Evolutionary conservation across 768 basidiomycete species (phyloP).

Genomic region (Boletus barrowsii): DNA sequence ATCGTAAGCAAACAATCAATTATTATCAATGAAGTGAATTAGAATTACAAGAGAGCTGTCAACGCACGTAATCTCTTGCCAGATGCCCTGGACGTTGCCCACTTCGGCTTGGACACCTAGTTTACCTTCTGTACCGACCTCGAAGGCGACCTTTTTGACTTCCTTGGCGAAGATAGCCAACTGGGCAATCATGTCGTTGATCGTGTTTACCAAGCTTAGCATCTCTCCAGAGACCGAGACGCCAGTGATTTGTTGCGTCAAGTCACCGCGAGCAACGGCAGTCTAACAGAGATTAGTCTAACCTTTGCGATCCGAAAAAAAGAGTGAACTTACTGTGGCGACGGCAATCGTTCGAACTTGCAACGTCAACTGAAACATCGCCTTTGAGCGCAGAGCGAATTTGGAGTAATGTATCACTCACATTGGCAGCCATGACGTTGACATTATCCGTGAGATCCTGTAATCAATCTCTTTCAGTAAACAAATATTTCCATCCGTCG

Average conservation of each 20-base stretch:
- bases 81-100: constrained; percentile 94
- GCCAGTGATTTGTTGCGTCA: constrained; percentile 90
- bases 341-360: constrained; percentile 94
- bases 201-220: constrained; percentile 92
- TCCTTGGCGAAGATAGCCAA: constrained; percentile 69
- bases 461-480: constrained; percentile 12
- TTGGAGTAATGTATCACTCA: constrained; percentile 34
- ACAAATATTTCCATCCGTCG: neutral
- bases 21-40: neutral
- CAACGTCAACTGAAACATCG: constrained; percentile 64
- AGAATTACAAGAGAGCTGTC: neutral
- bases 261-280: constrained; percentile 90
- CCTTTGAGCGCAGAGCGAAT: constrained; percentile 2
- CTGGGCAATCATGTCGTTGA: constrained; percentile 84
- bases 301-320: neutral
- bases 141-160: constrained; percentile 93
- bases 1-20: neutral
- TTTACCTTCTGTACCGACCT: constrained; percentile 99
- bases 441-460: constrained; percentile 91
- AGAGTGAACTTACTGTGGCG: constrained; percentile 63
- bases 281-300: constrained; percentile 43
- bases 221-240: constrained; percentile 96
- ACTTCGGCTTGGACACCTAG: constrained; percentile 97
- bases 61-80: constrained; percentile 96
- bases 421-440: constrained; percentile 93